Conservation (phyloP, 371 early-diverging fungal genomes). For the Chytridium lagenaria region DNA sequence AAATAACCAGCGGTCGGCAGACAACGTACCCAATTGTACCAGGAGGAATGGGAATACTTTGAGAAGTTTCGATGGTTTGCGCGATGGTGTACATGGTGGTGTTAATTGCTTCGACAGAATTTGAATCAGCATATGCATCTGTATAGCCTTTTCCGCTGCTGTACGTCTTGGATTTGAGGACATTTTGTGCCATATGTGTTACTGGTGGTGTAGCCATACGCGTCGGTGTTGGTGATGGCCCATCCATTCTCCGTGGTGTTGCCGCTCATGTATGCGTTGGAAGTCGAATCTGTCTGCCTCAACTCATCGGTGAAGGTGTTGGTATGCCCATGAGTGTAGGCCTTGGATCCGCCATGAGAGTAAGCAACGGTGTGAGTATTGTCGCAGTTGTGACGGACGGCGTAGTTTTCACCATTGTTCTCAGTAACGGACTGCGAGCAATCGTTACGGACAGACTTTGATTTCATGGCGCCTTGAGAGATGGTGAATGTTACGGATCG, state of each 20-base stretch:
- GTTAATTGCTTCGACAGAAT: not conserved
- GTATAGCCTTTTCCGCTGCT: not conserved
- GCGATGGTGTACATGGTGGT: not conserved
- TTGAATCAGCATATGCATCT: not conserved
- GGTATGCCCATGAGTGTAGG: conserved; percentile 2
- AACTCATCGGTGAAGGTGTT: not conserved
- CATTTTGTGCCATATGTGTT: not conserved
- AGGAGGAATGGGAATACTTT: not conserved
- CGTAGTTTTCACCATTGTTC: not conserved
- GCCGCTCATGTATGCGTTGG: conserved; percentile 8
- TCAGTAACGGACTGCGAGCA: not conserved
- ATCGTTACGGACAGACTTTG: not conserved
- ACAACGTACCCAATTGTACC: not conserved
- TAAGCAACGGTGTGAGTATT: not conserved
- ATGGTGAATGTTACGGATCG: not conserved
- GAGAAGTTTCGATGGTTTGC: not conserved
- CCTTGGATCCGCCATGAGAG: conserved; percentile 3
- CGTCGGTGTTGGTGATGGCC: conserved; percentile 4
- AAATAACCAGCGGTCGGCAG: not conserved
- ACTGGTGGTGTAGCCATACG: not conserved
- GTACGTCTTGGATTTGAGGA: not conserved
- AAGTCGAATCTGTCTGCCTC: not conserved
- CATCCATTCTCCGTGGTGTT: not conserved
- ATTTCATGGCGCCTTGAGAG: not conserved
- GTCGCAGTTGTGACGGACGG: not conserved